Conservation (phyloP, 2,329 filamentous ascomycete species). For the Cladosporium cucumerinum region DNA sequence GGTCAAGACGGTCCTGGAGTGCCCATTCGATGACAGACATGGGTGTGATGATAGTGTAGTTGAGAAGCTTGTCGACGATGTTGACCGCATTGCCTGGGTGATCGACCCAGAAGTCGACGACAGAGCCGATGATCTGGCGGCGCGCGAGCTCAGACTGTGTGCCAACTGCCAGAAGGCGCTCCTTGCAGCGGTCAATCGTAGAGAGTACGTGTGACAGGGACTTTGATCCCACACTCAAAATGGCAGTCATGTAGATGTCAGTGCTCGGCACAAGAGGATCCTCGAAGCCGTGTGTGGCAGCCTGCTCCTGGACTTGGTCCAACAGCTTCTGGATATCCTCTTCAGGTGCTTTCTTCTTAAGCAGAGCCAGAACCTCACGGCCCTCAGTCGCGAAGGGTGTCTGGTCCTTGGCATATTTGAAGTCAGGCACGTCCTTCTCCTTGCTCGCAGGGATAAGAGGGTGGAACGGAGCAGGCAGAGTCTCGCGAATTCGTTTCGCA, state of each 20-base stretch:
- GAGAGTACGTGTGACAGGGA: conserved; percentile 93
- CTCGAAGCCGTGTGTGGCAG: conserved; percentile 61
- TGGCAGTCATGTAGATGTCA: conserved; percentile 88
- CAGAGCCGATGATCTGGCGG: conserved; percentile 82
- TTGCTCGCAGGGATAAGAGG: conserved; percentile 78
- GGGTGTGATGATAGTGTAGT: conserved; percentile 91
- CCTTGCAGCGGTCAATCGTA: conserved; percentile 92
- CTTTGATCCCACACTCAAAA: conserved; percentile 91
- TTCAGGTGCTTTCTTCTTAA: conserved; percentile 80
- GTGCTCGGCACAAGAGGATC: conserved; percentile 84
- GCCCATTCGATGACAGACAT: conserved; percentile 87
- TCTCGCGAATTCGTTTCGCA: conserved; percentile 91
- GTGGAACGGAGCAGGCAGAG: conserved; percentile 80
- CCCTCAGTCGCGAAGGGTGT: conserved; percentile 81
- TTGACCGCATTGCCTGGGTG: conserved; percentile 89
- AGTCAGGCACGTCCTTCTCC: conserved; percentile 92
- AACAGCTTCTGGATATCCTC: conserved; percentile 83
- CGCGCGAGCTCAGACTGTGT: conserved; percentile 71
- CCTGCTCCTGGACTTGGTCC: conserved; percentile 75
- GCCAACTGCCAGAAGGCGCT: conserved; percentile 76
- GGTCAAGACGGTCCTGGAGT: conserved; percentile 61
- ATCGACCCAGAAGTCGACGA: conserved; percentile 88
- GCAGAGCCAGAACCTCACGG: conserved; percentile 72
- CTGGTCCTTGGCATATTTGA: conserved; percentile 76
- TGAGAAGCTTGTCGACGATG: conserved; percentile 94